Evolutionary conservation across 225 moss, liverwort and hornwort genomes (phyloP).

Genomic region (Lunularia cruciata): DNA sequence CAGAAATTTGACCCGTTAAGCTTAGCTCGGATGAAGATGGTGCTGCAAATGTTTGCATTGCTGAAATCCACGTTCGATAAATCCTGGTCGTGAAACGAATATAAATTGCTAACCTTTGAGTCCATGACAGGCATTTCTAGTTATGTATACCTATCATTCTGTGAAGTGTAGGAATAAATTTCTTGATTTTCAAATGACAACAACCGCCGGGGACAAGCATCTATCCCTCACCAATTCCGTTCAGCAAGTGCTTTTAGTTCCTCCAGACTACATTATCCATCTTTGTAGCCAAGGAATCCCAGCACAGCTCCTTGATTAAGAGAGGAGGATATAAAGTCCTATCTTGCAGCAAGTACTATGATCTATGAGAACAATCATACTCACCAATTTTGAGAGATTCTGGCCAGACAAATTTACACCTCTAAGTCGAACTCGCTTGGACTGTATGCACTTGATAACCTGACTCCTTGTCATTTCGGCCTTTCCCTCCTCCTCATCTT

Average conservation of each 20-base stretch:
- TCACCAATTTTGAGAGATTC: slow-evolving; percentile 83
- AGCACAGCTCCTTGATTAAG: no score
- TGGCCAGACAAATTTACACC: slow-evolving; percentile 77
- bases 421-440: slow-evolving; percentile 68
- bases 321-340: no score
- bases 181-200: no score
- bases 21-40: slow-evolving; percentile 72
- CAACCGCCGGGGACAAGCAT: no score
- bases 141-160: no score
- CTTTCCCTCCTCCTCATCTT: slow-evolving; percentile 84
- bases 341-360: no score
- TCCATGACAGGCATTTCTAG: not conserved
- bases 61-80: slow-evolving; percentile 89
- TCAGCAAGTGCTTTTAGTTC: no score
- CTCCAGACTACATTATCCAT: no score
- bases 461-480: slow-evolving; percentile 90
- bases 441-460: slow-evolving; percentile 91
- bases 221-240: no score
- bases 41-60: slow-evolving; percentile 70
- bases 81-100: slow-evolving; percentile 40
- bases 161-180: no score
- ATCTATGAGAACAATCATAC: not conserved
- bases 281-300: no score
- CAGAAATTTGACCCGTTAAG: slow-evolving; percentile 63
- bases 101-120: no score